Percentiles rank a stretch among this genome's conserved stretches.
Conservation (phyloP, 768 basidiomycete genomes). For the Sarcomyxa edulis region DNA sequence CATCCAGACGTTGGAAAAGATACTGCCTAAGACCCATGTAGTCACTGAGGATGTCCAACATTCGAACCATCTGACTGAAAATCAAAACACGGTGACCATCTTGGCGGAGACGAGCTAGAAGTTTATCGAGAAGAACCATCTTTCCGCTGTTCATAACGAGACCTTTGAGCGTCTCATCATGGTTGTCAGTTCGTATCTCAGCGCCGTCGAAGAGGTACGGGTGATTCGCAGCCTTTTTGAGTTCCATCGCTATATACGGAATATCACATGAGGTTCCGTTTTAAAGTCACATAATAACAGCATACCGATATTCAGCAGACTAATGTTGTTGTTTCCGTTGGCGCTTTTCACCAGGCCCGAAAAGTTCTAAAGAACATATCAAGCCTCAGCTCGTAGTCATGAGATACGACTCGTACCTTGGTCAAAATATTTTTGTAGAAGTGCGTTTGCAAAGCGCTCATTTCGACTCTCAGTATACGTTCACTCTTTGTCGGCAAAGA, state of each 20-base stretch:
- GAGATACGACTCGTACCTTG: slow-evolving; percentile 47
- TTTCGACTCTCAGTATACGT: slow-evolving; percentile 94
- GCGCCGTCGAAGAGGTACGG: slow-evolving; percentile 98
- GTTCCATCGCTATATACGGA: slow-evolving; percentile 75
- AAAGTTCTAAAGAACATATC: slow-evolving; percentile 63
- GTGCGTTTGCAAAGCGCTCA: slow-evolving; percentile 93
- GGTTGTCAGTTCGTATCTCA: slow-evolving; percentile 53
- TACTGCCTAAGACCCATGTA: slow-evolving; percentile 91
- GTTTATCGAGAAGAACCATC: slow-evolving; percentile 96
- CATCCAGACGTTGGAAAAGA: slow-evolving; percentile 91
- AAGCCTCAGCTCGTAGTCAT: background rate
- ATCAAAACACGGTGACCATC: slow-evolving; percentile 97
- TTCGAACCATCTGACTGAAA: slow-evolving; percentile 99
- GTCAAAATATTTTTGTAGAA: slow-evolving; percentile 99
- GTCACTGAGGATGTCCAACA: slow-evolving; percentile 97
- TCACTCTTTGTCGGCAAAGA: slow-evolving; percentile 97
- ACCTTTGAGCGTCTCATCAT: slow-evolving; percentile 88
- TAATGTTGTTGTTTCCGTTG: slow-evolving; percentile 86
- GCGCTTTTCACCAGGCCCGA: slow-evolving; percentile 87
- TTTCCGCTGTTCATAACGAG: slow-evolving; percentile 98
- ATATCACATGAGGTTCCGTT: no score
- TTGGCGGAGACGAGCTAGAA: slow-evolving; percentile 81
- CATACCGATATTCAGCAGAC: slow-evolving; percentile 88
- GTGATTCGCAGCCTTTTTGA: slow-evolving; percentile 98
- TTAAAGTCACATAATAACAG: slow-evolving; percentile 7